These are phyloP conservation scores for Boletus mariae DNA, from an alignment of 1,284 basidiomycete genomes.

Conservation along the genomic window DNA sequence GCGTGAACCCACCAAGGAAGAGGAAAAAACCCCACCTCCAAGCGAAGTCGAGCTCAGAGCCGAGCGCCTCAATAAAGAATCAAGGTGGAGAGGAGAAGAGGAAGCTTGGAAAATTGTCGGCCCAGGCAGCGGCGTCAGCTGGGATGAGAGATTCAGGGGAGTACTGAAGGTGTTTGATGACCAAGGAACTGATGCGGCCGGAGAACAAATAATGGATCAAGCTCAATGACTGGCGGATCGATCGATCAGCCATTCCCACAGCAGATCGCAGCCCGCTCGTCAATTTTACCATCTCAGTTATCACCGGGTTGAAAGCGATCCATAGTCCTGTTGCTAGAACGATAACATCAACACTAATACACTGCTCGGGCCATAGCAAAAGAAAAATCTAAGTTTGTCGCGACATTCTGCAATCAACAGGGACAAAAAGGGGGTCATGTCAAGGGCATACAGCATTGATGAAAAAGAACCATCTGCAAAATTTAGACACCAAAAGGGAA, in stretches of 20 bases:
- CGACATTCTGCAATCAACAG: background rate
- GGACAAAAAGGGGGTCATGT: background rate
- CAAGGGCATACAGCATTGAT: background rate
- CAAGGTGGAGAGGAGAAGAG: constrained; percentile 75
- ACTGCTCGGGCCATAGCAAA: background rate
- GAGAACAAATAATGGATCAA: background rate
- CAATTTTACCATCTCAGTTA: background rate
- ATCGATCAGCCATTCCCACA: background rate
- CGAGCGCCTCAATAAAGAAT: constrained; percentile 83
- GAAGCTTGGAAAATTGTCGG: constrained; percentile 77
- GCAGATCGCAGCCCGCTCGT: background rate
- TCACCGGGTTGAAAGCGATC: background rate
- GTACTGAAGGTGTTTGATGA: constrained; percentile 64
- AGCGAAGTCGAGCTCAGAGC: constrained; percentile 85
- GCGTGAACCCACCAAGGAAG: constrained; percentile 84
- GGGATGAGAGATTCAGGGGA: constrained; percentile 73
- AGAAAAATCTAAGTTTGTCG: background rate
- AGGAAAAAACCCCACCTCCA: constrained; percentile 75
- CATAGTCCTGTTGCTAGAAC: no score
- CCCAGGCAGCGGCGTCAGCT: constrained; percentile 59
- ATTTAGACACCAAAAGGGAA: background rate
- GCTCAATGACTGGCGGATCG: background rate
- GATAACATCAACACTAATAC: background rate
- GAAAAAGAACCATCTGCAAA: background rate
- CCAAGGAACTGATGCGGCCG: constrained; percentile 18